Conservation (phyloP, 1,284 basidiomycete species). For the Tranzscheliella williamsii region DNA sequence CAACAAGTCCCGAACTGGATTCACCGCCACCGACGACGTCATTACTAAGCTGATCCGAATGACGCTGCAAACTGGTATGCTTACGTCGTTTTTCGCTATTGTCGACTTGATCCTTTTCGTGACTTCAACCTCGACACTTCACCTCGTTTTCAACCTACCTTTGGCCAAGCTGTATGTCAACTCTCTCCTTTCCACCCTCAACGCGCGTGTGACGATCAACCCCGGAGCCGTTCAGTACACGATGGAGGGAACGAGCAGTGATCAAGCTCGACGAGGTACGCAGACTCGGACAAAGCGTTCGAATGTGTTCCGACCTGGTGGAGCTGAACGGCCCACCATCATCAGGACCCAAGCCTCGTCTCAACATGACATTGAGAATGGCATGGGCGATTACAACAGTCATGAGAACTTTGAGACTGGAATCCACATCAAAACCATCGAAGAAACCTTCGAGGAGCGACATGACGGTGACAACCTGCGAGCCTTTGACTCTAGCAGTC, state of each 20-base stretch:
- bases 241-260: slow-evolving; percentile 37
- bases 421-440: slow-evolving; percentile 48
- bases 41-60: slow-evolving; percentile 52
- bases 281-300: slow-evolving; percentile 25
- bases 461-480: slow-evolving; percentile 25
- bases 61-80: slow-evolving; percentile 53
- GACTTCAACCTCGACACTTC: slow-evolving; percentile 43
- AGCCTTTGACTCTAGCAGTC: slow-evolving; percentile 28
- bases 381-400: slow-evolving; percentile 9
- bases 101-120: slow-evolving; percentile 52
- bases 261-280: slow-evolving; percentile 23
- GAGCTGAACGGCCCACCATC: slow-evolving; percentile 28
- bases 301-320: slow-evolving; percentile 31
- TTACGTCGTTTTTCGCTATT: slow-evolving; percentile 49
- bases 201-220: slow-evolving; percentile 43
- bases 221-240: slow-evolving; percentile 23
- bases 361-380: slow-evolving; percentile 22
- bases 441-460: slow-evolving; percentile 48
- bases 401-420: slow-evolving; percentile 33
- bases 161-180: slow-evolving; percentile 58
- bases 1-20: slow-evolving; percentile 51
- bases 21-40: slow-evolving; percentile 55
- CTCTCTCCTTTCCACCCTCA: slow-evolving; percentile 56
- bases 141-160: slow-evolving; percentile 55
- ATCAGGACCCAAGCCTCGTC: slow-evolving; percentile 31